A percentile compares a stretch with the other conserved stretches of the same genome.
phyloP scores from a whole-genome alignment of 371 early-diverging fungal genomes.

The Rhizomucor miehei region DNA sequence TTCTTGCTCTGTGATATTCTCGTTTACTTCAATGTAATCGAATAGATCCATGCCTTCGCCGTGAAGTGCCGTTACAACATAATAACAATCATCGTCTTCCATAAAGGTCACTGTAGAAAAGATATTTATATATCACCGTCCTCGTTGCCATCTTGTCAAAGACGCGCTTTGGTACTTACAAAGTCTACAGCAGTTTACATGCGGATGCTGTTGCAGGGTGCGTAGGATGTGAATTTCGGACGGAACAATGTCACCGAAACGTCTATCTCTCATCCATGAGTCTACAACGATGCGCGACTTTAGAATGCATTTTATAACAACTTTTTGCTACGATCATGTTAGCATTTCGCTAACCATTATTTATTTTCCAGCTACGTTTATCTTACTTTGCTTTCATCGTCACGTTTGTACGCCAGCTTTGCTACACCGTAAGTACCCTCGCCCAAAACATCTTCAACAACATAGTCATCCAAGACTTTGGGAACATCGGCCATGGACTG shows the following conservation, averaged over 20 bases:
- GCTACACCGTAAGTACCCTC: conserved; percentile 77
- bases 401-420: conserved; percentile 49
- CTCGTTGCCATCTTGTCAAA: too few species aligned
- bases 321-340: conserved; percentile 30
- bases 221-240: conserved; percentile 69
- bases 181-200: conserved; percentile 60
- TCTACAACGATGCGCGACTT: conserved; percentile 66
- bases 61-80: conserved; percentile 63
- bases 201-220: conserved; percentile 52
- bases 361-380: background rate
- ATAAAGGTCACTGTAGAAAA: conserved; percentile 39
- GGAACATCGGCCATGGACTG: conserved; percentile 8
- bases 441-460: conserved; percentile 60
- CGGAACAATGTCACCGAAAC: conserved; percentile 59
- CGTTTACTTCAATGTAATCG: conserved; percentile 71
- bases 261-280: conserved; percentile 63
- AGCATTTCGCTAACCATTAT: background rate
- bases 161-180: too few species aligned
- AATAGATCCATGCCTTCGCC: conserved; percentile 73
- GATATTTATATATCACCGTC: conserved; percentile 6
- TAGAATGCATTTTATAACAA: conserved; percentile 70
- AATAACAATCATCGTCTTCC: conserved; percentile 68
- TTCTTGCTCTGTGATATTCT: conserved; percentile 54
- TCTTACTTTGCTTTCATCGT: conserved; percentile 48
- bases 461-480: conserved; percentile 51